Evolutionary conservation across 2,329 filamentous ascomycete genomes (phyloP).

Genomic region (Alternaria sp.): DNA sequence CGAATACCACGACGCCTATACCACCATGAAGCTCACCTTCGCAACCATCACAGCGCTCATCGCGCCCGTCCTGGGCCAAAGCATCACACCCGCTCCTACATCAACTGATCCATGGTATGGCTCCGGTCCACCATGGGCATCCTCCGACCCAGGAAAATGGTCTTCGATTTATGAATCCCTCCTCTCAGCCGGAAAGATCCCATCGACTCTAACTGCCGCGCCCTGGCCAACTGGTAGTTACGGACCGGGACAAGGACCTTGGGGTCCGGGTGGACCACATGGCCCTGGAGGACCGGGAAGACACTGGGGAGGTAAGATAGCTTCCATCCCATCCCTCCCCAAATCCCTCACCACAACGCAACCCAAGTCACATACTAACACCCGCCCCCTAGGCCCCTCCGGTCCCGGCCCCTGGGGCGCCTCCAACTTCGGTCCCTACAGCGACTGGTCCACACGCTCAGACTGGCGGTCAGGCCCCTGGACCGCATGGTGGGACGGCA

Average conservation of each 20-base stretch:
- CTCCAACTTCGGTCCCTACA: slow-evolving; percentile 36
- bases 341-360: no score
- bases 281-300: slow-evolving; percentile 7
- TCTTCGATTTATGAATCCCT: slow-evolving; percentile 37
- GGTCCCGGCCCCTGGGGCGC: slow-evolving; percentile 39
- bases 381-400: neutral
- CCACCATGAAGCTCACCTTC: slow-evolving; percentile 10
- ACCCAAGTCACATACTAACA: neutral
- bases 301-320: slow-evolving; percentile 30
- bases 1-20: neutral
- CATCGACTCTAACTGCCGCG: slow-evolving; percentile 30
- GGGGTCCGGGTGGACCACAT: slow-evolving; percentile 11
- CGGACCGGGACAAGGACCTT: slow-evolving; percentile 27
- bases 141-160: slow-evolving; percentile 26
- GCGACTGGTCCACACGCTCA: slow-evolving; percentile 33
- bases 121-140: slow-evolving; percentile 26
- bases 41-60: slow-evolving; percentile 5
- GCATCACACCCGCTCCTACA: slow-evolving; percentile 10
- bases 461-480: slow-evolving; percentile 40
- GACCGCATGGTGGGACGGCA: slow-evolving; percentile 46
- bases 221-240: slow-evolving; percentile 34
- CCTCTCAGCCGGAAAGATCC: slow-evolving; percentile 30
- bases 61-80: slow-evolving; percentile 12
- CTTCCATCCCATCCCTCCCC: no score
- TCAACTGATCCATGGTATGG: slow-evolving; percentile 9